phyloP scores from a whole-genome alignment of 2,329 filamentous ascomycete species.

The Lachnellula suecica region DNA sequence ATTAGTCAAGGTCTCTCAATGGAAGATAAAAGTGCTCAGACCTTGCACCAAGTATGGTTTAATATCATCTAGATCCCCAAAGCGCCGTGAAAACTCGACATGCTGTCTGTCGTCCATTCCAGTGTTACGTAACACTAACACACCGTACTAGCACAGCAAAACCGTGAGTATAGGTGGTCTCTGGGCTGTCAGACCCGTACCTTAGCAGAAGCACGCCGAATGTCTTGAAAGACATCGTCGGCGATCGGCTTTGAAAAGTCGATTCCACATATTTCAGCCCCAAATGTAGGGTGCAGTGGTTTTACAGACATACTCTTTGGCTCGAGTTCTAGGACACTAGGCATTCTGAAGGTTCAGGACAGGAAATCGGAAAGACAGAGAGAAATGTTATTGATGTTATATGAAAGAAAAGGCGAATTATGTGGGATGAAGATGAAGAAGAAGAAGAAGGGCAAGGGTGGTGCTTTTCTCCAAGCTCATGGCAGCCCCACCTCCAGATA shows the following conservation, averaged over 20 bases:
- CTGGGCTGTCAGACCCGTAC: slow-evolving; percentile 20
- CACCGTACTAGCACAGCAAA: slow-evolving; percentile 44
- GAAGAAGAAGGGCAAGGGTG: background rate
- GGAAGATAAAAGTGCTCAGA: background rate
- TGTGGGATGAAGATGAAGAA: background rate
- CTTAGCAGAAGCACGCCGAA: slow-evolving; percentile 35
- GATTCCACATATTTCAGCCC: slow-evolving; percentile 37
- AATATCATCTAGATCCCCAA: slow-evolving; percentile 57
- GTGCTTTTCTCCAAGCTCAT: too few species aligned
- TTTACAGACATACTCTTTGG: background rate
- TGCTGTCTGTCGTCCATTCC: slow-evolving; percentile 50
- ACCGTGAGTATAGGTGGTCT: slow-evolving; percentile 16
- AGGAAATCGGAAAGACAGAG: background rate
- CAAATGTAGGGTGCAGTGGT: slow-evolving; percentile 37
- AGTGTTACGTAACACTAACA: slow-evolving; percentile 50
- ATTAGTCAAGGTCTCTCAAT: too few species aligned
- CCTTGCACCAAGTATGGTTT: slow-evolving; percentile 42
- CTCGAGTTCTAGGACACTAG: background rate
- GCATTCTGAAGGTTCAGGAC: background rate
- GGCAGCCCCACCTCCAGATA: background rate
- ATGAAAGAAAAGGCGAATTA: background rate
- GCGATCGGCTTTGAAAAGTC: slow-evolving; percentile 36
- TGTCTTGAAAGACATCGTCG: slow-evolving; percentile 36
- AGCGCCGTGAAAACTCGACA: slow-evolving; percentile 46
- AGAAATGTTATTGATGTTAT: background rate